These are phyloP conservation scores for Hymenoscyphus fraxineus DNA, from an alignment of 2,329 filamentous ascomycete genomes.

Conservation along the genomic window DNA sequence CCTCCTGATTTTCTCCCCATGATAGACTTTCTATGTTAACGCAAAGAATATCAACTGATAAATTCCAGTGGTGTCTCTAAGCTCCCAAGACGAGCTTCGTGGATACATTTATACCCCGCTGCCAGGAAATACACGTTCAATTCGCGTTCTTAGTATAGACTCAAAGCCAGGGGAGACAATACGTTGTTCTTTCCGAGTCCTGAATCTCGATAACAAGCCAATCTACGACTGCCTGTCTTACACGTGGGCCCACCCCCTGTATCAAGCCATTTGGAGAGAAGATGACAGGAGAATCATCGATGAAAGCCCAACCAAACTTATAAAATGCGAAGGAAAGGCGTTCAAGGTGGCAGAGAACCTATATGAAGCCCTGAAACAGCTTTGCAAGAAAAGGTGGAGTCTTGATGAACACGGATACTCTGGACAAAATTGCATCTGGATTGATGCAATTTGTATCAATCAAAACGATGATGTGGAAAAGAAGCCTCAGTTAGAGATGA, in stretches of 20 bases:
- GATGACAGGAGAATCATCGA: not conserved
- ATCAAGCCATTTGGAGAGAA: not conserved
- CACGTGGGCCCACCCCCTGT: slow-evolving; percentile 19
- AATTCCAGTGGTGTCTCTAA: too few relatives aligned
- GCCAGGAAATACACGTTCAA: not conserved
- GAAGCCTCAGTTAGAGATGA: slow-evolving; percentile 13
- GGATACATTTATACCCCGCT: not conserved
- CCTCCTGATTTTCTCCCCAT: not conserved
- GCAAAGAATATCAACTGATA: too few relatives aligned
- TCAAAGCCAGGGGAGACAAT: not conserved
- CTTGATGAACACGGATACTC: not conserved
- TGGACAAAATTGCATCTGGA: slow-evolving; percentile 11
- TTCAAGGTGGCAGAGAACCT: slow-evolving; percentile 5
- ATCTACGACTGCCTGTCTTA: slow-evolving; percentile 19
- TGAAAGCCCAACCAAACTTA: not conserved
- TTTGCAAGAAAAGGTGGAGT: not conserved
- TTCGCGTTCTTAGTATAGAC: slow-evolving; percentile 7
- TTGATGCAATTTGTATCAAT: slow-evolving; percentile 22
- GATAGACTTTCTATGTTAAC: not conserved
- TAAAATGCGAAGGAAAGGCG: not conserved
- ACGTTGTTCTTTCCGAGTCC: slow-evolving; percentile 9
- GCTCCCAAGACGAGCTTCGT: not conserved
- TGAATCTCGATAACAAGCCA: slow-evolving; percentile 12
- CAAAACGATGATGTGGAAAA: slow-evolving; percentile 14
- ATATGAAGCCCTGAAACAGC: not conserved